Base-by-base conservation (phyloP, 164 flowering plant genomes). In the Liquidambar formosana region DNA sequence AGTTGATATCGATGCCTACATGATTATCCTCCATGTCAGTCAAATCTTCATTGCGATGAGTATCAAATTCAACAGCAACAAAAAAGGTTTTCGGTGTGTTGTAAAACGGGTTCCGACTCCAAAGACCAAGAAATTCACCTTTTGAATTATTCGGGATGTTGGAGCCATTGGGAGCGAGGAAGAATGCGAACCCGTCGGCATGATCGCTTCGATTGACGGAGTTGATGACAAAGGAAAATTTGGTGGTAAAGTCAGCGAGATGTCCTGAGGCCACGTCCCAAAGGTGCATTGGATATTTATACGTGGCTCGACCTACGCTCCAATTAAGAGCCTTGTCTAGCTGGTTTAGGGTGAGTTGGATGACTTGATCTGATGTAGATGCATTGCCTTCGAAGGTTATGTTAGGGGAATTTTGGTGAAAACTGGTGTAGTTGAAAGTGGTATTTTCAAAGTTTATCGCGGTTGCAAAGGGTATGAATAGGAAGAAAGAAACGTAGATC, bases 31-130 rank as follows among this genome's bases (percentile, higher is more conserved):
- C 5, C 1, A 28, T 33, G 10, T 45, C 52, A n/a, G n/a, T 54
- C 52, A 21, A 0, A n/a, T n/a, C n/a, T n/a, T 10, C 19, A 46
- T 63, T 45, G 5, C 0, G 11, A 16, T 43, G 47, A 23, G 66
- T 63, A 46, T 63, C 66, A 21, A 63, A 63, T 15, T 63, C 66
- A 28, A 63, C 66, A 3, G 66, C 66, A 10, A 63, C 28, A 21
- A 63, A 63, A 5, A 28, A 1, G 14, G 3, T 3, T 19, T 0
- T 10, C 6, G 8, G 41, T 62, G 25, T n/a, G 28, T 59, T 14
- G 0, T 26, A 44, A n/a, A n/a, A n/a, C n/a, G n/a, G n/a, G n/a
- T n/a, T n/a, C 11, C 18, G 8, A 9, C 11, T 8, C 2, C 12
- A 15, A 38, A 60, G 15, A 16, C 19, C 63, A 5, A 60, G 63